phyloP scores from a whole-genome alignment of 2,329 filamentous ascomycete genomes.

The Trichoderma sp. region DNA sequence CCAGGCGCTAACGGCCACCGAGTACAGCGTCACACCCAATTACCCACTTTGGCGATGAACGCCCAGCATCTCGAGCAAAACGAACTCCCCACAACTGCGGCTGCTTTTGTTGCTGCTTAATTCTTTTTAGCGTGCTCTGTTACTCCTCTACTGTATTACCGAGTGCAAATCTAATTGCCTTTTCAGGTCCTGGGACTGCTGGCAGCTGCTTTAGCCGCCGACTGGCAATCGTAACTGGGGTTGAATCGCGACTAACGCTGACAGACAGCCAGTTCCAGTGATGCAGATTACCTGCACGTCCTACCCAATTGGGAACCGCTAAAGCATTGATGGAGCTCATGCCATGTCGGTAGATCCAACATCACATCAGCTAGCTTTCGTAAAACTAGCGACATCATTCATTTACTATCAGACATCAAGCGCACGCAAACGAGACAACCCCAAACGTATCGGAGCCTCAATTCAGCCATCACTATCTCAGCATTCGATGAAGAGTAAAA shows the following conservation, averaged over 20 bases:
- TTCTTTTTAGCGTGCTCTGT: not conserved
- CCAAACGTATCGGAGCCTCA: too few relatives aligned
- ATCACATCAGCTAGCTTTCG: not conserved
- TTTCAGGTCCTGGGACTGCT: not conserved
- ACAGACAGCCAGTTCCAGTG: not conserved
- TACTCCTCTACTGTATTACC: not conserved
- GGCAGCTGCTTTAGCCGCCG: not conserved
- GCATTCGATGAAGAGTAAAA: not conserved
- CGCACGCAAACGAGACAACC: not conserved
- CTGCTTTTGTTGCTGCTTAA: not conserved
- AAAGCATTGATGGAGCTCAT: not conserved
- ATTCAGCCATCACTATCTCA: not conserved
- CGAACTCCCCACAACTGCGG: not conserved
- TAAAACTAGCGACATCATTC: not conserved
- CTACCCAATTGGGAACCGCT: not conserved
- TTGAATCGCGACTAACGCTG: not conserved
- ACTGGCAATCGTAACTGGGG: not conserved
- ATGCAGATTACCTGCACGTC: not conserved
- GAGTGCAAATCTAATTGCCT: not conserved
- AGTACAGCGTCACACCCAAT: not conserved
- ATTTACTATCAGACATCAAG: not conserved
- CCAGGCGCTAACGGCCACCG: not conserved
- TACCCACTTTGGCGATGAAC: not conserved
- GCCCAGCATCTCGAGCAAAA: not conserved
- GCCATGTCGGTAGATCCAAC: not conserved